Conservation (phyloP, 2,329 filamentous ascomycete species). For the Microdochium paspali region DNA sequence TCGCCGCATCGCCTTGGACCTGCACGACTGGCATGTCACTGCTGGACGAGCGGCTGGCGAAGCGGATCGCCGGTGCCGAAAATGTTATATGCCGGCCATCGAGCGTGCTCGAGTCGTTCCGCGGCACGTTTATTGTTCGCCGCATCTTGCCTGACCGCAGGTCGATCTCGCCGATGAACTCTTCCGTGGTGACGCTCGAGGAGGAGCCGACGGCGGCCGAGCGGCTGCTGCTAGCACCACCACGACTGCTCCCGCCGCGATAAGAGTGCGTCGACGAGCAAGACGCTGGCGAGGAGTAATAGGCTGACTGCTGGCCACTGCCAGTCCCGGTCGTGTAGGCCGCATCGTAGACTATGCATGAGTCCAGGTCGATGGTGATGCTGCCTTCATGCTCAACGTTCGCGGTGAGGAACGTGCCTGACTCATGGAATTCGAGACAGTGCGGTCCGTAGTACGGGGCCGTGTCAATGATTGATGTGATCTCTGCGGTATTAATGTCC, state of each 20-base stretch:
- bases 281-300: neutral
- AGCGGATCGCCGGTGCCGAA: conserved; percentile 14
- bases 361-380: conserved; percentile 12
- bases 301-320: conserved; percentile 1
- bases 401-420: conserved; percentile 11
- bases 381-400: conserved; percentile 11
- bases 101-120: conserved; percentile 8
- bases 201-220: neutral
- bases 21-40: conserved; percentile 12
- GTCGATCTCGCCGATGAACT: conserved; percentile 16
- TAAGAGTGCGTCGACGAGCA: neutral
- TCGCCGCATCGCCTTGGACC: conserved; percentile 9
- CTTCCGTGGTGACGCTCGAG: conserved; percentile 2
- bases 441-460: conserved; percentile 13
- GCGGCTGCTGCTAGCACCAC: neutral
- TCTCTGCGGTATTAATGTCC: conserved; percentile 9
- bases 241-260: neutral
- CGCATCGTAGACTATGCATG: conserved; percentile 9
- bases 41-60: conserved; percentile 13
- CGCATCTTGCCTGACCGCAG: conserved; percentile 15
- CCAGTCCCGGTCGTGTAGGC: conserved; percentile 3
- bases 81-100: conserved; percentile 14
- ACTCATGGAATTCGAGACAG: conserved; percentile 12
- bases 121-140: conserved; percentile 14
- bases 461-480: conserved; percentile 10